Base-by-base conservation (phyloP, 192 early-diverging fungal genomes). In the Mortierella antarctica region DNA sequence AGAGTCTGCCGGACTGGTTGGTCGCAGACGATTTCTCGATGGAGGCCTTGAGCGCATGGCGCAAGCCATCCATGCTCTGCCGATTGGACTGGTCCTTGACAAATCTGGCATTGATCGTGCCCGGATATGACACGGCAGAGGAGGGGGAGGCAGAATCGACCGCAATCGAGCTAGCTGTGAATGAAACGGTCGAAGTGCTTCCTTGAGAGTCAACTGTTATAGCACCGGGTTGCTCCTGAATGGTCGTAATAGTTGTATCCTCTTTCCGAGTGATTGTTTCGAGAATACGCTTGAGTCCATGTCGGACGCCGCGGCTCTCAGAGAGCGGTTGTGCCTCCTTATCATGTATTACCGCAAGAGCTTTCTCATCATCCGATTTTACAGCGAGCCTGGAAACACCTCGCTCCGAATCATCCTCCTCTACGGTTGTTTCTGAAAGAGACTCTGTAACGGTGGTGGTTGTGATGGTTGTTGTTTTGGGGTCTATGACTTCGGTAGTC, bases 101-200 rank as follows among this genome's bases (percentile, higher is more conserved):
- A 62, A 72, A 72, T 23, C 68, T 72, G 18, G 69, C 70, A 41
- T 80, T 68, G 31, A 80, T 80, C 10, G 77, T 80, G 3, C 45
- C 49, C 41, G 70, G 77, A 46, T 80, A 80, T 21, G 31, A 31
- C 31, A 31, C 18, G n/a, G 12, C 12, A 46, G 61, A 20, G 7
- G 61, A 17, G 1, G 46, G 6, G 6, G 47, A 8, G 2, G 63
- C 20, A 53, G 39, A 10, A 31, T 17, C 31, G n/a, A 45, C 9
- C 1, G 60, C 31, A 20, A 45, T 18, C 7, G 60, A 20, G 12
- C 18, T 20, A 44, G 47, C 60, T 0, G 10, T 15, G 20, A 45
- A 57, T 15, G 67, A 59, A 15, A 51, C 48, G 0, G 41, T 21
- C 31, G 46, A 50, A 40, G 58, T 62, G 50, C 57, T 44, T 47